These are phyloP conservation scores for Pseudogymnoascus sp. DNA, from an alignment of 2,329 filamentous ascomycete genomes.

Conservation along the genomic window DNA sequence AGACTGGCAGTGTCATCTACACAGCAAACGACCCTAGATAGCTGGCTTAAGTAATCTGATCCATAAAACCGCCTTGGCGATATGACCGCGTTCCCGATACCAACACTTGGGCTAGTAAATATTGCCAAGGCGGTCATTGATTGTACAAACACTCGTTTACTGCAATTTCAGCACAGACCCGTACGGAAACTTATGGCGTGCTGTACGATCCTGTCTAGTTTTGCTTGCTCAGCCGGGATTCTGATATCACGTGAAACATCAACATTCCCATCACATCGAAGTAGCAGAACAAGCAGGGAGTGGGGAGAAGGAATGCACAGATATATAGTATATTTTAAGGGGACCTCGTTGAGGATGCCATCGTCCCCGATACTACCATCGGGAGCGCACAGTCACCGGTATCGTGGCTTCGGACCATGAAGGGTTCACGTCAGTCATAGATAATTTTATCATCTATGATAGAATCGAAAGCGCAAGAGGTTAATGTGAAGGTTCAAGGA, in stretches of 20 bases:
- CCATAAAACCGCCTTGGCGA: too few relatives aligned
- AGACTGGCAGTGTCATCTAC: too few relatives aligned
- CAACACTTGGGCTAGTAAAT: too few relatives aligned
- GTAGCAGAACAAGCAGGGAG: background rate
- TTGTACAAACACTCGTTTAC: too few relatives aligned
- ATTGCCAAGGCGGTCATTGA: too few relatives aligned
- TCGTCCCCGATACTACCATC: background rate
- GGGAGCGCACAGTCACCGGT: background rate
- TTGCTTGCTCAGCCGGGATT: background rate
- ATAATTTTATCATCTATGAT: background rate
- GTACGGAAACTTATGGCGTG: too few relatives aligned
- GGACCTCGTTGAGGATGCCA: background rate
- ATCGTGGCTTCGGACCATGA: background rate
- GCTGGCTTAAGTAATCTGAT: too few relatives aligned
- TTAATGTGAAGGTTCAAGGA: background rate
- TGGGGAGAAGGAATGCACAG: background rate
- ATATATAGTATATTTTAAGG: background rate
- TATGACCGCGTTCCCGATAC: too few relatives aligned
- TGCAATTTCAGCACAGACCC: too few relatives aligned
- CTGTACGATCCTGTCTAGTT: background rate
- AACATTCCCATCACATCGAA: background rate
- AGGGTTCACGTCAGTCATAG: background rate
- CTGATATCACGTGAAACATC: background rate
- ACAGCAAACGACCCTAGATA: too few relatives aligned
- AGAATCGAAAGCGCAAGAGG: background rate